Base-by-base conservation (phyloP, 768 basidiomycete species). In the Termitomyces sp. region DNA sequence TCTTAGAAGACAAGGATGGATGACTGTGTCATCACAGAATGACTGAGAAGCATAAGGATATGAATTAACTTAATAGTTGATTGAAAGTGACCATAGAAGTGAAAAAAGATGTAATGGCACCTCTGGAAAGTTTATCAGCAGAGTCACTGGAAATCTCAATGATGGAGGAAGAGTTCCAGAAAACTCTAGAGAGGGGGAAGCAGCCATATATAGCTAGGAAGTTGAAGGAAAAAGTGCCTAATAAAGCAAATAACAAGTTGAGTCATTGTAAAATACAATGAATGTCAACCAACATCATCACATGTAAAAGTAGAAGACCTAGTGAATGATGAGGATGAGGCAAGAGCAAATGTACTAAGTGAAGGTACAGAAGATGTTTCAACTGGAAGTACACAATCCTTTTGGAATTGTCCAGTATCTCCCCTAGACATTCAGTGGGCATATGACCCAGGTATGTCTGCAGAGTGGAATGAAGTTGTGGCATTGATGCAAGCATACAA, bases 391-490 rank as follows among this genome's bases (percentile, higher is more conserved):
- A n/a, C n/a, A 17, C 44, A 29, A 32, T 37, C 53, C 56, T 54
- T 65, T 1, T 65, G 63, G 63, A 63, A 65, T 43, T 35, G 59
- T 45, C 65, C 62, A 0, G 48, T 54, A 1, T 59, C 61, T 5
- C 45, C 54, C 31, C 56, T 56, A 21, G 37, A 54, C 16, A 40
- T 58, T 5, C 49, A 60, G n/a, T 62, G 62, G 60, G 29, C 32
- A 14, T 56, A 56, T 23, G 60, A 68, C 25, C 65, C 62, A 25
- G 37, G 60, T 16, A 63, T 68, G 63, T 63, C 65, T 10, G 0
- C 4, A 1, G 63, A 68, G 57, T 64, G 62, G 57, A 68, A 65
- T 45, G 54, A 60, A 8, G 29, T 65, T 17, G 56, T 59, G 23
- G 40, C 52, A 1, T 38, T 44, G 1, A 58, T 53, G 51, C 12